These are phyloP conservation scores for Biscogniauxia sp. DNA, from an alignment of 2,329 filamentous ascomycete genomes.

Conservation along the genomic window DNA sequence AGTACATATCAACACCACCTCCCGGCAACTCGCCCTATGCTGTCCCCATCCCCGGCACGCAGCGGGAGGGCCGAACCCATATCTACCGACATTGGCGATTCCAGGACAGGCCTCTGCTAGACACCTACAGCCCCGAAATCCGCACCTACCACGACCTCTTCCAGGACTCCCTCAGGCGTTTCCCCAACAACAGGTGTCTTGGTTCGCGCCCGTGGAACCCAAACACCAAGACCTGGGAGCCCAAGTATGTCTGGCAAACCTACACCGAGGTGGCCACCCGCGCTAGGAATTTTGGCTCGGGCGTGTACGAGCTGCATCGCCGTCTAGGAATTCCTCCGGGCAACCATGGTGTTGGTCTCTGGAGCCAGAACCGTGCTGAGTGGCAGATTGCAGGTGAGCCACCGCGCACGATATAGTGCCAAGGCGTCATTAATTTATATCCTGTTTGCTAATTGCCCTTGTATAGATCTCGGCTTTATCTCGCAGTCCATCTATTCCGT, in stretches of 20 bases:
- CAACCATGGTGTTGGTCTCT: slow-evolving; percentile 75
- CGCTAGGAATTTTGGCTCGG: slow-evolving; percentile 80
- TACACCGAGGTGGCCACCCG: slow-evolving; percentile 77
- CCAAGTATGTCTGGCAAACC: slow-evolving; percentile 78
- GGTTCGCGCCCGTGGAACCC: slow-evolving; percentile 80
- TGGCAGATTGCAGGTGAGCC: slow-evolving; percentile 76
- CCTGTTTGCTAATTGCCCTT: slow-evolving; percentile 12
- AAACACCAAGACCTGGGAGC: slow-evolving; percentile 66
- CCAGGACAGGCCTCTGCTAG: slow-evolving; percentile 67
- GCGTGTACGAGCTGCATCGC: slow-evolving; percentile 78
- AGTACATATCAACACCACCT: slow-evolving; percentile 60
- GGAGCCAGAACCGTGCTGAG: slow-evolving; percentile 84
- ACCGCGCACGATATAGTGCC: not conserved
- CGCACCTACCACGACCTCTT: slow-evolving; percentile 79
- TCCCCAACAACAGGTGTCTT: slow-evolving; percentile 69
- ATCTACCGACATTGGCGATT: slow-evolving; percentile 84
- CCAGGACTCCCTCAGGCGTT: slow-evolving; percentile 61
- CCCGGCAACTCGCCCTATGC: slow-evolving; percentile 76
- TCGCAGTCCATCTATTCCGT: slow-evolving; percentile 88
- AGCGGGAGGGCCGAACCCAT: slow-evolving; percentile 67
- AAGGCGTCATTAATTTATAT: not conserved
- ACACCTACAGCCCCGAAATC: slow-evolving; percentile 67
- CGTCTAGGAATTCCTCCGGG: slow-evolving; percentile 63
- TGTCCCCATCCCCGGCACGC: slow-evolving; percentile 71
- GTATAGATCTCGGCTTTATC: slow-evolving; percentile 76